A percentile compares a stretch with the other conserved stretches of the same genome.
Conservation (phyloP, 2,329 filamentous ascomycete species). For the Epichloe scottii region DNA sequence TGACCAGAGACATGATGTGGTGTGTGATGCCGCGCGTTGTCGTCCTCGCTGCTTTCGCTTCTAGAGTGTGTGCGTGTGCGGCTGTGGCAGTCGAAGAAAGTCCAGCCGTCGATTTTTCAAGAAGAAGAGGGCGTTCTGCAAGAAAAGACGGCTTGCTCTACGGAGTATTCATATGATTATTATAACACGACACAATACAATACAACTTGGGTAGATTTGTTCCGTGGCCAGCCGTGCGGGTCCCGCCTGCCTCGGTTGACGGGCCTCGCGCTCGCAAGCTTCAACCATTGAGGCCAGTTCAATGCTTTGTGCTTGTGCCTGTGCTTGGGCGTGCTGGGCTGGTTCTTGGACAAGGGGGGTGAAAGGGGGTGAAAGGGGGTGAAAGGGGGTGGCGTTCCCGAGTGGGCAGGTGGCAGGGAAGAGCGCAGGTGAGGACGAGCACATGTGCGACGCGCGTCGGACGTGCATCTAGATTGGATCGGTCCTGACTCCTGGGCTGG, state of each 20-base stretch:
- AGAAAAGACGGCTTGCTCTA: neutral
- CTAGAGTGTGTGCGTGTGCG: too few species aligned
- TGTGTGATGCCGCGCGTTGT: neutral
- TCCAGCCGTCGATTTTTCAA: too few species aligned
- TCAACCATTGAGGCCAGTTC: neutral
- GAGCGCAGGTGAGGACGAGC: neutral
- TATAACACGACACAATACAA: neutral
- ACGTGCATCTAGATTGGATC: neutral
- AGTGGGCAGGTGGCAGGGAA: neutral
- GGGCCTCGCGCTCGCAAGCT: neutral
- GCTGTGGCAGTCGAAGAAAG: too few species aligned
- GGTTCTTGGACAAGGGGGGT: neutral
- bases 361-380: rapidly evolving
- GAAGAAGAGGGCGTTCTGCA: too few species aligned
- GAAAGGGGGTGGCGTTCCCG: too few species aligned
- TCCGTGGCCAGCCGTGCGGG: neutral
- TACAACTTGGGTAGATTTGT: neutral
- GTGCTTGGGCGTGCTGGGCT: neutral
- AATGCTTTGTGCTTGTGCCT: neutral
- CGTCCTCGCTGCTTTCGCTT: too few species aligned
- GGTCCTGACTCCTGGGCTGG: too few species aligned
- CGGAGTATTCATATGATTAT: neutral
- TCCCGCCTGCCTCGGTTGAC: neutral
- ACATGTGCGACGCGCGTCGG: neutral
- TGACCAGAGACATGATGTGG: conserved; percentile 6